These are phyloP conservation scores for Pelargonium fulgidum DNA, from an alignment of 441 rosid genomes.

Conservation along the genomic window DNA sequence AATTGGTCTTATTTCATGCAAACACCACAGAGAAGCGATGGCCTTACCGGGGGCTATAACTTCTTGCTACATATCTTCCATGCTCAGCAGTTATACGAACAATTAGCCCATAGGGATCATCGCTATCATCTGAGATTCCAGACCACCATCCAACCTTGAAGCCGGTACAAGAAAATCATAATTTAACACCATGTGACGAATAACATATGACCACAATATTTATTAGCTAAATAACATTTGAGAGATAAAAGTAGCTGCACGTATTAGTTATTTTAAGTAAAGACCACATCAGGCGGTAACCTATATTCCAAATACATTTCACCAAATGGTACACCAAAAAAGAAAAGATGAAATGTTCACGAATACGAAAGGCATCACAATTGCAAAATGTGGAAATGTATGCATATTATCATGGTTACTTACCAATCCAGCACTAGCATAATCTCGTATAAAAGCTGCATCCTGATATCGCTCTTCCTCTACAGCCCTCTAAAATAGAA, in stretches of 20 bases:
- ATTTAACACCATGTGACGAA: conserved; percentile 1
- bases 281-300: no score
- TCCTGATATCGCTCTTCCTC: conserved; percentile 54
- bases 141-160: conserved; percentile 98
- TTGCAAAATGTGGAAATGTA: not conserved
- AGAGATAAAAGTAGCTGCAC: no score
- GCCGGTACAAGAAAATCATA: conserved; percentile 20
- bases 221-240: no score
- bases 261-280: no score
- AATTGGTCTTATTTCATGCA: not conserved
- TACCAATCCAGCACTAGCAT: conserved; percentile 73
- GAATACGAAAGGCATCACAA: not conserved
- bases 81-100: conserved; percentile 87
- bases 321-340: not conserved
- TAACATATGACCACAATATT: not conserved
- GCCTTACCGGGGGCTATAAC: conserved; percentile 78
- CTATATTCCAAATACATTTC: not conserved
- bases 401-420: conserved; percentile 19
- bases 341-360: not conserved
- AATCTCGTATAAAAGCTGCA: conserved; percentile 58
- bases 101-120: conserved; percentile 80
- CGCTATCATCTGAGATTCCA: conserved; percentile 68
- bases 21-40: conserved; percentile 3
- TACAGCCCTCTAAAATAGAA: conserved; percentile 43
- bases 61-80: conserved; percentile 93